Conservation (phyloP, 179 eudicot species). For the Beta corolliflora region DNA sequence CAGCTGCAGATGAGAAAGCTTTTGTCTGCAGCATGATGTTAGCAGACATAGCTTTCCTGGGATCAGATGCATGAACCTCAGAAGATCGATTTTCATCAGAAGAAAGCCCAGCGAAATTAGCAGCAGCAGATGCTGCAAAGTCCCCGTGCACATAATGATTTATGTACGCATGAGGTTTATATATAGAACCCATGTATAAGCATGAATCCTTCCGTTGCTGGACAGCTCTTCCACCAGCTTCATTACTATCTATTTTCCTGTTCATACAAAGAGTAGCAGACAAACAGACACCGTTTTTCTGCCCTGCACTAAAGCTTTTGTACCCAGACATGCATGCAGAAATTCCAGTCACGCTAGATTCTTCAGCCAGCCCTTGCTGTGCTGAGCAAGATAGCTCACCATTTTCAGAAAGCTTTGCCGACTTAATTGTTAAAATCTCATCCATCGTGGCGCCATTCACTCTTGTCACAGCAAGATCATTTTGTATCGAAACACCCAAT, state of each 20-base stretch:
- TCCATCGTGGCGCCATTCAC: slow-evolving; percentile 18
- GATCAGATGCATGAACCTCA: slow-evolving; percentile 51
- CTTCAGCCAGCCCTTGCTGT: slow-evolving; percentile 32
- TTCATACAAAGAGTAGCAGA: slow-evolving; percentile 21
- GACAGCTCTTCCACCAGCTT: slow-evolving; percentile 29
- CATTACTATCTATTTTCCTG: slow-evolving; percentile 32
- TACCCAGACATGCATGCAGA: slow-evolving; percentile 33
- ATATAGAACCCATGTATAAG: slow-evolving; percentile 63
- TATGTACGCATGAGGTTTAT: slow-evolving; percentile 61
- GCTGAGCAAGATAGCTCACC: slow-evolving; percentile 36
- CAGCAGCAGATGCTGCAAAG: slow-evolving; percentile 94
- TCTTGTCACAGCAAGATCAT: slow-evolving; percentile 22
- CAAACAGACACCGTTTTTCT: slow-evolving; percentile 25
- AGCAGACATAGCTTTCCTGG: slow-evolving; percentile 66
- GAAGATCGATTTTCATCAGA: slow-evolving; percentile 65
- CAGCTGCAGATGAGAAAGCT: slow-evolving; percentile 77
- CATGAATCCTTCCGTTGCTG: slow-evolving; percentile 36
- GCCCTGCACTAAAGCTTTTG: slow-evolving; percentile 31
- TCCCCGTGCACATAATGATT: slow-evolving; percentile 85
- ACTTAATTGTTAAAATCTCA: slow-evolving; percentile 22
- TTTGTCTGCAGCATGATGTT: slow-evolving; percentile 60
- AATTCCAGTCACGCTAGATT: slow-evolving; percentile 27
- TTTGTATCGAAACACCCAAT: slow-evolving; percentile 24
- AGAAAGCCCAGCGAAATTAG: slow-evolving; percentile 59
- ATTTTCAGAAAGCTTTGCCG: slow-evolving; percentile 23